Percentiles rank a stretch among this genome's conserved stretches.
These are phyloP conservation scores for Yarrowia deformans DNA, from an alignment of 805 yeast genomes.

Conservation along the genomic window DNA sequence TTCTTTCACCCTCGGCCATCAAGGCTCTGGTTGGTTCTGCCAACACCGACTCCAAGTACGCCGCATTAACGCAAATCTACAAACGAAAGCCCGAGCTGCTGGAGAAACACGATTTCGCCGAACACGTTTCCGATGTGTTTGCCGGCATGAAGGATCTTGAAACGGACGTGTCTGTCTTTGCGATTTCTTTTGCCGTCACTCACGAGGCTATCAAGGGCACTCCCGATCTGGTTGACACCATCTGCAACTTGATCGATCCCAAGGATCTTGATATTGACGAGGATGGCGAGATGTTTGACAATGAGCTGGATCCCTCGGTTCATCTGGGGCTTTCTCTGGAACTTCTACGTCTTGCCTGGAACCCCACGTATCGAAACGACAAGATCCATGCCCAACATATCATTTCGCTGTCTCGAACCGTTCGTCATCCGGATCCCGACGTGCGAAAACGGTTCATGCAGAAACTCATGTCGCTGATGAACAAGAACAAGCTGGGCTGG, in stretches of 20 bases:
- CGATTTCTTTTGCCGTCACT: constrained; percentile 17
- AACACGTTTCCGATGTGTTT: not conserved
- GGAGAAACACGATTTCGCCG: constrained; percentile 2
- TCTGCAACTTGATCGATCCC: constrained; percentile 23
- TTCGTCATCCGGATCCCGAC: constrained; percentile 16
- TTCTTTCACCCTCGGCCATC: not conserved
- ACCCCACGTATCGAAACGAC: constrained; percentile 51
- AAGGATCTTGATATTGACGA: constrained; percentile 24
- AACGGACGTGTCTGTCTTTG: not conserved
- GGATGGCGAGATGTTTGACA: constrained; percentile 55
- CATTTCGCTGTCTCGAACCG: constrained; percentile 39
- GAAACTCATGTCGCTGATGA: constrained; percentile 26
- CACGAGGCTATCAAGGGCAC: constrained; percentile 18
- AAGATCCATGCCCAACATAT: constrained; percentile 58
- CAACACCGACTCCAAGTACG: constrained; percentile 3
- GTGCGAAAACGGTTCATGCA: constrained; percentile 26
- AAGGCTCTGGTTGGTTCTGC: not conserved
- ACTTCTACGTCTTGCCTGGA: constrained; percentile 18
- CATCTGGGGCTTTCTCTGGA: constrained; percentile 16
- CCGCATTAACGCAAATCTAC: constrained; percentile 26
- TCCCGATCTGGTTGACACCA: not conserved
- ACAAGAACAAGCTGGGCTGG: constrained; percentile 57
- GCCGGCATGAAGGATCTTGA: constrained; percentile 22
- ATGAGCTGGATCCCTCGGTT: constrained; percentile 58
- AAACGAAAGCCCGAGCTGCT: constrained; percentile 23